Conservation (phyloP, 1,284 basidiomycete species). For the Marasmius oreades region DNA sequence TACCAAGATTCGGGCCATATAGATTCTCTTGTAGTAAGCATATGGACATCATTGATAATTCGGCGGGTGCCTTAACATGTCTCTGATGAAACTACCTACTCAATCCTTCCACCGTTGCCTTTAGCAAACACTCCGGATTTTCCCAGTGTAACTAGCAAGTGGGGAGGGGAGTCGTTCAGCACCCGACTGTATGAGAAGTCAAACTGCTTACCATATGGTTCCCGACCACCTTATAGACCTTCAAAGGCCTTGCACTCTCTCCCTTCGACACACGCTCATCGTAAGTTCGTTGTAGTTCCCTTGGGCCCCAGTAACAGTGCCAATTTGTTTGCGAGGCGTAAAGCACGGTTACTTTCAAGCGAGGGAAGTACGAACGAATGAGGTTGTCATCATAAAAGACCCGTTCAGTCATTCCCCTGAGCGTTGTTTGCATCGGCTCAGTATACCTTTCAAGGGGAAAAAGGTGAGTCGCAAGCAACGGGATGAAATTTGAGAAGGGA, state of each 20-base stretch:
- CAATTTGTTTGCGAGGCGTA: conserved; percentile 3
- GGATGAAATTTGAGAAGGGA: neutral
- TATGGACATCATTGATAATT: no score
- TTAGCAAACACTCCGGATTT: neutral
- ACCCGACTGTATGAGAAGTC: neutral
- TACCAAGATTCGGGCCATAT: no score
- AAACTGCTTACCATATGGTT: conserved; percentile 9
- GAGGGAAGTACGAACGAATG: conserved; percentile 3
- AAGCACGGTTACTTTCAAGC: conserved; percentile 2
- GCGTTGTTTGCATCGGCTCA: conserved; percentile 4
- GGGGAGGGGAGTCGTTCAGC: neutral
- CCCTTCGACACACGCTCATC: neutral
- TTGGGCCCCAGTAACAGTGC: conserved; percentile 4
- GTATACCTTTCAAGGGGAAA: neutral
- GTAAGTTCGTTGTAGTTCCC: conserved; percentile 4
- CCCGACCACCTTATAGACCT: conserved; percentile 2
- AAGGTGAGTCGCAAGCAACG: neutral
- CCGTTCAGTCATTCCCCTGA: conserved; percentile 1
- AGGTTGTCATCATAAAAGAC: conserved; percentile 5
- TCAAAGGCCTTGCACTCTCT: neutral
- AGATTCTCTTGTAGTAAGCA: no score
- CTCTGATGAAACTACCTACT: no score
- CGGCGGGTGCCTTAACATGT: no score
- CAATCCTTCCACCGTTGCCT: neutral
- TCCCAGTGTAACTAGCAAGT: neutral